Percentiles rank a stretch among this genome's conserved stretches.
Evolutionary conservation across 139 green algal species (phyloP).

Genomic region (Tetradesmus lagerheimii): DNA sequence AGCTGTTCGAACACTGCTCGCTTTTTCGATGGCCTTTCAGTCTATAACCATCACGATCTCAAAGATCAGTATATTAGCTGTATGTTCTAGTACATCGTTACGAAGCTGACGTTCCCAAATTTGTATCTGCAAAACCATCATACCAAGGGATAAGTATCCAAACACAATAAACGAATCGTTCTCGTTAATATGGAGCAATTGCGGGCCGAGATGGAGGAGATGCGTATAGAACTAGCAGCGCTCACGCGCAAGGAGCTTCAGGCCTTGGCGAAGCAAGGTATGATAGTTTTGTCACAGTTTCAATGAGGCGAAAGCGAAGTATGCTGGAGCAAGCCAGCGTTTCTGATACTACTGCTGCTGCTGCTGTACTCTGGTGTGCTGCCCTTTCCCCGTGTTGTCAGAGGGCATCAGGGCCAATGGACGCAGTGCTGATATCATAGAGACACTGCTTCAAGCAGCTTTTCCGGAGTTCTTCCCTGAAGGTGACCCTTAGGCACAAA

Average conservation of each 20-base stretch:
- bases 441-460: not conserved
- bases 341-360: not conserved
- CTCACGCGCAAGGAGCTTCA: slow-evolving; percentile 47
- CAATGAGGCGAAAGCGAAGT: too few species aligned
- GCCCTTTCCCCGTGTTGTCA: not conserved
- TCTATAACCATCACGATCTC: too few species aligned
- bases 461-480: not conserved
- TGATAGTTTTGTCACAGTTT: too few species aligned
- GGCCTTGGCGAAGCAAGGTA: slow-evolving; percentile 44
- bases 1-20: not conserved
- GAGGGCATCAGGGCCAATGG: slow-evolving; percentile 27
- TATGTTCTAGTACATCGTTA: too few species aligned
- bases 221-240: slow-evolving; percentile 8
- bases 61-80: too few species aligned
- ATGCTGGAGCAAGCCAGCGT: not conserved
- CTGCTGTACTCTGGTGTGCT: not conserved
- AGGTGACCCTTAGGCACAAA: not conserved
- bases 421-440: slow-evolving; percentile 11
- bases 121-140: not conserved
- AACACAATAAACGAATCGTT: too few species aligned
- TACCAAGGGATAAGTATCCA: too few species aligned
- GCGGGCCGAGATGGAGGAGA: not conserved
- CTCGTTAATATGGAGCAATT: not conserved
- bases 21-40: too few species aligned
- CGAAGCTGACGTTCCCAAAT: too few species aligned